phyloP scores from a whole-genome alignment of 495 filamentous ascomycete genomes.

The Bacidia rubella region DNA sequence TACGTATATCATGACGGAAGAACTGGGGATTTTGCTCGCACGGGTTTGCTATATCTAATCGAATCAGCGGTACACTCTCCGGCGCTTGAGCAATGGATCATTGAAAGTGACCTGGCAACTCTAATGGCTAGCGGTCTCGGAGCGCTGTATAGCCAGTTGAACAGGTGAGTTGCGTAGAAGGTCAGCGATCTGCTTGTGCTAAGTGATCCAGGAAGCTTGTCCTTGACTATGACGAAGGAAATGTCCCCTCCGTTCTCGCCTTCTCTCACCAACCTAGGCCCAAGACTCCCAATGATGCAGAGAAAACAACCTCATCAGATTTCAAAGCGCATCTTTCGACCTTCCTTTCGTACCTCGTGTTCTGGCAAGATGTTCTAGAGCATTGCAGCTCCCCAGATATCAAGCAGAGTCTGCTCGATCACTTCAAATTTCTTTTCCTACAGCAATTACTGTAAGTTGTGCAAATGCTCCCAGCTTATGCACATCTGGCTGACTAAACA shows the following conservation, averaged over 20 bases:
- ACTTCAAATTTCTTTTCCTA: conserved; percentile 93
- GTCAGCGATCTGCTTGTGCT: not conserved
- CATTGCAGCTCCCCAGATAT: conserved; percentile 87
- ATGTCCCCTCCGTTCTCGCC: conserved; percentile 67
- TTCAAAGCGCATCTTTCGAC: conserved; percentile 76
- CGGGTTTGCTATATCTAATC: conserved; percentile 87
- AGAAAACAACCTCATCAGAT: conserved; percentile 51
- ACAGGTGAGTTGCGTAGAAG: conserved; percentile 35
- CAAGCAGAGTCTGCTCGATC: conserved; percentile 81
- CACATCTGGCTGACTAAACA: conserved; percentile 21
- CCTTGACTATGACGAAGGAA: conserved; percentile 35
- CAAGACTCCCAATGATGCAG: conserved; percentile 48
- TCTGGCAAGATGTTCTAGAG: conserved; percentile 97
- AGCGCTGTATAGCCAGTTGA: conserved; percentile 91
- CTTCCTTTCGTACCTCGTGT: conserved; percentile 85
- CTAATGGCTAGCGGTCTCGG: conserved; percentile 94
- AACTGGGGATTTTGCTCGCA: conserved; percentile 93
- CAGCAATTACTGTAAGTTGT: conserved; percentile 73
- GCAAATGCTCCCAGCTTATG: conserved; percentile 5
- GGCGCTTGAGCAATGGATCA: conserved; percentile 82
- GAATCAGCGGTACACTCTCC: conserved; percentile 77
- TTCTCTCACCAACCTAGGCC: conserved; percentile 70
- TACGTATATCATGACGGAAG: conserved; percentile 90
- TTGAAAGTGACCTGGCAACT: conserved; percentile 91
- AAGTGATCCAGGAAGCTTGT: conserved; percentile 25